Conservation (phyloP, 768 basidiomycete species). For the Kwoniella dendrophila region DNA sequence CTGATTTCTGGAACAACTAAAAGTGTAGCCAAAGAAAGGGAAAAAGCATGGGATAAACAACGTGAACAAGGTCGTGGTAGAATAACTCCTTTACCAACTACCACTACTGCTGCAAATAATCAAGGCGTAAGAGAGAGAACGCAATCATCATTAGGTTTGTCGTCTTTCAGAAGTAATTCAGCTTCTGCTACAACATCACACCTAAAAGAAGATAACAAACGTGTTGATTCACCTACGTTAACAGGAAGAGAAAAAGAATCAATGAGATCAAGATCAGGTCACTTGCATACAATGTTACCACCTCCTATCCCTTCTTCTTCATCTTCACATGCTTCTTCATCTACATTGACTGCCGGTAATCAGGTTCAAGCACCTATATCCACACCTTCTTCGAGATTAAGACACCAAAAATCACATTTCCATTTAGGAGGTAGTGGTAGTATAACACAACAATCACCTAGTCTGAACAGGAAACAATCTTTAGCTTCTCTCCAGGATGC, state of each 20-base stretch:
- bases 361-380: conserved; percentile 3
- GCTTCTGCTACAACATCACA: conserved; percentile 21
- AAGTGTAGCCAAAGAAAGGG: conserved; percentile 19
- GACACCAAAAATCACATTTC: conserved; percentile 53
- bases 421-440: too few species aligned
- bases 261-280: conserved; percentile 16
- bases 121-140: conserved; percentile 1
- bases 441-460: conserved; percentile 33
- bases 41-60: conserved; percentile 37
- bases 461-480: conserved; percentile 44
- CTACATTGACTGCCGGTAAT: conserved; percentile 3
- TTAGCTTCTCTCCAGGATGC: conserved; percentile 47
- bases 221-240: conserved; percentile 8
- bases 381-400: conserved; percentile 37
- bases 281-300: conserved; percentile 17
- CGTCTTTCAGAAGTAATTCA: conserved; percentile 39
- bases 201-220: conserved; percentile 6
- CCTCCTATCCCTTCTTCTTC: conserved; percentile 11
- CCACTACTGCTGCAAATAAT: neutral
- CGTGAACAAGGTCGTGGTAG: conserved; percentile 43
- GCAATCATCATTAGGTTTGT: conserved; percentile 14
- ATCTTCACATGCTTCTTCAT: conserved; percentile 12
- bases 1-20: neutral
- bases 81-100: conserved; percentile 21
- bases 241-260: conserved; percentile 23